Percentiles rank a stretch among this genome's conserved stretches.
Conservation (phyloP, 345 rosid species). For the Eucalyptus sideroxylon region DNA sequence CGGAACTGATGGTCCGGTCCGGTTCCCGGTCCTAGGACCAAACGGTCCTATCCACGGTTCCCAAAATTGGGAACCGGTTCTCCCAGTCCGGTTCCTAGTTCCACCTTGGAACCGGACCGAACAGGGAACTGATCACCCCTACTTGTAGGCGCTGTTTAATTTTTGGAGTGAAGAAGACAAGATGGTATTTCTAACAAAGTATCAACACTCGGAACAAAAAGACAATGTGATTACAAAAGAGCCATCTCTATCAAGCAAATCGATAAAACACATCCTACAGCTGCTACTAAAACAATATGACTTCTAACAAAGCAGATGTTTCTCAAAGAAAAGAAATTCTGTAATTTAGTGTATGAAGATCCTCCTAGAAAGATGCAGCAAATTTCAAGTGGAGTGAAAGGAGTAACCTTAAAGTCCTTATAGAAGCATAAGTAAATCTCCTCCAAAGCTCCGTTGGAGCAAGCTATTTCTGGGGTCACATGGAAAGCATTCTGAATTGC, state of each 20-base stretch:
- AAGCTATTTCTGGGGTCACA: slow-evolving; percentile 47
- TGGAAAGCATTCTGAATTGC: slow-evolving; percentile 87
- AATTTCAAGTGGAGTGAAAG: neutral
- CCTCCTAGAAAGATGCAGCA: neutral
- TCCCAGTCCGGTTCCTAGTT: no score
- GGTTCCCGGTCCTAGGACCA: no score
- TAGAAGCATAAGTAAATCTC: slow-evolving; percentile 81
- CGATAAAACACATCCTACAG: neutral
- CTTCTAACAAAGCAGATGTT: neutral
- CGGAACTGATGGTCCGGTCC: no score
- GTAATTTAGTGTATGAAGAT: neutral
- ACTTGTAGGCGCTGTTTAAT: neutral
- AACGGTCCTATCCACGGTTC: no score
- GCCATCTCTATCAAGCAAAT: neutral
- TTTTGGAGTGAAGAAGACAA: neutral
- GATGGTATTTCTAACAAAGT: neutral
- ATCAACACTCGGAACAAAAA: neutral
- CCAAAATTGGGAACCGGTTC: no score
- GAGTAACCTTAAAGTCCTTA: slow-evolving; percentile 72
- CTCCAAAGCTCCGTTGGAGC: slow-evolving; percentile 58
- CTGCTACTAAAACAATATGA: neutral
- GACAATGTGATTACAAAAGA: neutral
- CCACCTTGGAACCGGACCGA: no score
- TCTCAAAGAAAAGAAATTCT: neutral
- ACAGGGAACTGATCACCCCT: no score